A percentile compares a stretch with the other conserved stretches of the same genome.
phyloP scores from a whole-genome alignment of 169 alveolate genomes.

The Cryptosporidium sp. region DNA sequence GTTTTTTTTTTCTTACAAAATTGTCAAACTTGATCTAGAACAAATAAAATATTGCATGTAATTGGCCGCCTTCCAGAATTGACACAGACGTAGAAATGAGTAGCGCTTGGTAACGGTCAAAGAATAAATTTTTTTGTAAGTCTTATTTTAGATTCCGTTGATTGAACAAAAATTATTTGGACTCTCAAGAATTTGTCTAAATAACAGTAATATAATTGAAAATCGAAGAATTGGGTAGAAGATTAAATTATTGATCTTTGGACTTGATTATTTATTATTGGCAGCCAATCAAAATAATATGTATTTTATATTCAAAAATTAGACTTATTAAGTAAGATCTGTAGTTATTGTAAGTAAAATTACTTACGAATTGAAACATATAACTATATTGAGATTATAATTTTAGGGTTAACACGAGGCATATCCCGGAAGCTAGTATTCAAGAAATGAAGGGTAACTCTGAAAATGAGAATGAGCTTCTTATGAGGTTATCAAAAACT shows the following conservation, averaged over 20 bases:
- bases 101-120: conserved; percentile 14
- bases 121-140: neutral
- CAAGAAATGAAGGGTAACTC: neutral
- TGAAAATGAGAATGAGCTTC: conserved; percentile 34
- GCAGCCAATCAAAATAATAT: neutral
- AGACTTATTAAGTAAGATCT: neutral
- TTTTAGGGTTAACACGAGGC: neutral
- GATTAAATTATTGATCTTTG: neutral
- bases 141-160: neutral
- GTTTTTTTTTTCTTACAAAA: neutral
- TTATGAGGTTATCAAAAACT: conserved; percentile 37
- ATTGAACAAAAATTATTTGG: neutral
- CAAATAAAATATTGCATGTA: neutral
- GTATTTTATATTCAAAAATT: neutral
- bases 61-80: neutral
- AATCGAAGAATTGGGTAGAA: neutral
- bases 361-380: neutral
- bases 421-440: neutral
- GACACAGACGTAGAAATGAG: neutral
- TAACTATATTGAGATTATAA: neutral
- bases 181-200: neutral
- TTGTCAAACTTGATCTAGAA: conserved; percentile 16
- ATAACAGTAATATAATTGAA: too few relatives aligned
- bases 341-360: neutral
- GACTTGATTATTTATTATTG: neutral